phyloP scores from a whole-genome alignment of 1,284 basidiomycete genomes.

The Apiotrichum montevideense region DNA sequence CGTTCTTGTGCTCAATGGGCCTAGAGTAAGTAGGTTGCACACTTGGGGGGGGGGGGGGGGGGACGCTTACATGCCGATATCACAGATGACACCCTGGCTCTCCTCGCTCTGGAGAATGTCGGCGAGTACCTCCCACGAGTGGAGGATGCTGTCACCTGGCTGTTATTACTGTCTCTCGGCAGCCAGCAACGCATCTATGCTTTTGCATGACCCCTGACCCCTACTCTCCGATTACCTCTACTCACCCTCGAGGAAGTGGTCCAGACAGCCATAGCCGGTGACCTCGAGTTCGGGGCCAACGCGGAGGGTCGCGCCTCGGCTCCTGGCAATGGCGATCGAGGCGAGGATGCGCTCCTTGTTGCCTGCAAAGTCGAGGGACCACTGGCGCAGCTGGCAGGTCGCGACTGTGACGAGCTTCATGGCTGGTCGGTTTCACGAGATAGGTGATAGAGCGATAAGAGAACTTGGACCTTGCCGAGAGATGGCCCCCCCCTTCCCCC shows the following conservation, averaged over 20 bases:
- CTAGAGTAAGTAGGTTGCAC: conserved; percentile 47
- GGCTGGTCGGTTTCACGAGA: neutral
- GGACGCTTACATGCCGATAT: conserved; percentile 78
- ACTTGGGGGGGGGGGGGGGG: too few relatives aligned
- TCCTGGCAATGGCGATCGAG: conserved; percentile 83
- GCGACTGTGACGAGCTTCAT: conserved; percentile 63
- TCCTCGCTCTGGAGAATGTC: conserved; percentile 76
- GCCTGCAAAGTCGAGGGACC: conserved; percentile 91
- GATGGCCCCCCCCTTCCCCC: too few relatives aligned
- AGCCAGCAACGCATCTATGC: too few relatives aligned
- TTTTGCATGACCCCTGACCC: too few relatives aligned
- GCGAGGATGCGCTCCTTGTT: conserved; percentile 84
- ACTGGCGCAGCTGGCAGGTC: conserved; percentile 85
- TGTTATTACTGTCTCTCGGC: too few relatives aligned
- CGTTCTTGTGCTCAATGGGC: conserved; percentile 94
- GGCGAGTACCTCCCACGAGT: conserved; percentile 91
- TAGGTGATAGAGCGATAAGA: too few relatives aligned
- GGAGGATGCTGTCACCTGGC: conserved; percentile 83
- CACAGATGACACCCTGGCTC: conserved; percentile 73
- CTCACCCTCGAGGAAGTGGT: conserved; percentile 60
- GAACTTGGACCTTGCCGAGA: too few relatives aligned
- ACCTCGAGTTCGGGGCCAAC: conserved; percentile 99
- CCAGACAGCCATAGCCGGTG: conserved; percentile 89
- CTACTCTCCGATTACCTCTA: neutral
- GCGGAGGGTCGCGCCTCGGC: conserved; percentile 78